Percentiles rank a stretch among this genome's conserved stretches.
Evolutionary conservation across 345 rosid genomes (phyloP).

Genomic region (Mercurialis annua): DNA sequence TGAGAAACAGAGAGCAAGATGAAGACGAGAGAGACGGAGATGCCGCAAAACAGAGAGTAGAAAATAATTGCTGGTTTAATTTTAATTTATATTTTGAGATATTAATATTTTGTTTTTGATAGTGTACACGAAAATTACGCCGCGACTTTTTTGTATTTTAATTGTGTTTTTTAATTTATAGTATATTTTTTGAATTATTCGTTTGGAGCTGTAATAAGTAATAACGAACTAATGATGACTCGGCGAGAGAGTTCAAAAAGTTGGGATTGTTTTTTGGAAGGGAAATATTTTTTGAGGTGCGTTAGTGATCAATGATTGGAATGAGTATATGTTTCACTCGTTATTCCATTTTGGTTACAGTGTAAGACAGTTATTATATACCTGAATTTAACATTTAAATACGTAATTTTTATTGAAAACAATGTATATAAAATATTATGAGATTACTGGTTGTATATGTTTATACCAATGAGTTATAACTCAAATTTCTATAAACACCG

Average conservation of each 20-base stretch:
- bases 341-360: too few species aligned
- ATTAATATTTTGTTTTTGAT: background rate
- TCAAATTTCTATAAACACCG: too few species aligned
- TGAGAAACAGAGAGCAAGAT: background rate
- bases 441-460: too few species aligned
- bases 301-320: too few species aligned
- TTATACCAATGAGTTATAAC: too few species aligned
- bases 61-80: background rate
- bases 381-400: too few species aligned
- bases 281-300: too few species aligned
- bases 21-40: background rate
- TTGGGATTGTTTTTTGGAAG: too few species aligned
- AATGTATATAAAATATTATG: too few species aligned
- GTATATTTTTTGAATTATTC: background rate
- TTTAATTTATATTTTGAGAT: background rate
- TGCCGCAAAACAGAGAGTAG: background rate
- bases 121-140: conserved; percentile 1
- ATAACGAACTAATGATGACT: background rate
- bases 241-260: background rate
- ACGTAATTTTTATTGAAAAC: too few species aligned
- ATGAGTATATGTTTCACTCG: too few species aligned
- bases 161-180: background rate
- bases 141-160: background rate
- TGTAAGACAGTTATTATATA: too few species aligned
- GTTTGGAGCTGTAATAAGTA: background rate